Percentiles rank a stretch among this genome's conserved stretches.
These are phyloP conservation scores for Pilasporangium apinafurcum DNA, from an alignment of 352 stramenopile genomes.

Conservation along the genomic window DNA sequence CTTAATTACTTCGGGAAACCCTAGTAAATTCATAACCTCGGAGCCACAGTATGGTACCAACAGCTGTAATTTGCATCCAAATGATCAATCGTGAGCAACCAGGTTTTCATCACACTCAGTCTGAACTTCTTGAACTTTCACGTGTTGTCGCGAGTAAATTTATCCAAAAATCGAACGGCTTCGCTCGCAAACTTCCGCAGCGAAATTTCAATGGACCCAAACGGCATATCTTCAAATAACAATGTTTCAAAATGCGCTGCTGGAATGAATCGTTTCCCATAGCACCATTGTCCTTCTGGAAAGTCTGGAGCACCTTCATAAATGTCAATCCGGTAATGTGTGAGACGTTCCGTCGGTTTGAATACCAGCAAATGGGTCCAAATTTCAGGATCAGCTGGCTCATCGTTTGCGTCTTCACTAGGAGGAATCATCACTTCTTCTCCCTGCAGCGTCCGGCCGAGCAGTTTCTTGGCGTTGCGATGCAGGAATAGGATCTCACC, in stretches of 20 bases:
- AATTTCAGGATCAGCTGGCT: constrained; percentile 8
- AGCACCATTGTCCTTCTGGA: constrained; percentile 7
- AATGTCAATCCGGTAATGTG: constrained; percentile 6
- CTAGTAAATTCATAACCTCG: no score
- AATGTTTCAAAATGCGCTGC: constrained; percentile 15
- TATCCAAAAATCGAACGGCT: no score
- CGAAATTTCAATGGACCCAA: neutral
- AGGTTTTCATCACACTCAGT: no score
- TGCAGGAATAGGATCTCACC: constrained; percentile 41
- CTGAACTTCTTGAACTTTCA: no score
- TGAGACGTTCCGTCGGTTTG: constrained; percentile 7
- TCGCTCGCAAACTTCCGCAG: constrained; percentile 3
- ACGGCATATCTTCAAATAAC: constrained; percentile 2
- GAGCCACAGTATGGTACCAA: no score
- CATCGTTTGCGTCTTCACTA: constrained; percentile 2
- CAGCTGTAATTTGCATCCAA: no score
- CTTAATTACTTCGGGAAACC: no score
- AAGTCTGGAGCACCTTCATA: constrained; percentile 10
- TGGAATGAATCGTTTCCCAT: constrained; percentile 5
- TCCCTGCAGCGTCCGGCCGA: constrained; percentile 3
- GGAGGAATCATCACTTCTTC: no score
- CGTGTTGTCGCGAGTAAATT: no score
- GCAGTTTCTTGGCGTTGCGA: constrained; percentile 39
- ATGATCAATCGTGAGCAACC: no score
- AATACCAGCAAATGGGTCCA: constrained; percentile 14